phyloP scores from a whole-genome alignment of 441 rosid genomes.

The Adansonia madagascariensis region DNA sequence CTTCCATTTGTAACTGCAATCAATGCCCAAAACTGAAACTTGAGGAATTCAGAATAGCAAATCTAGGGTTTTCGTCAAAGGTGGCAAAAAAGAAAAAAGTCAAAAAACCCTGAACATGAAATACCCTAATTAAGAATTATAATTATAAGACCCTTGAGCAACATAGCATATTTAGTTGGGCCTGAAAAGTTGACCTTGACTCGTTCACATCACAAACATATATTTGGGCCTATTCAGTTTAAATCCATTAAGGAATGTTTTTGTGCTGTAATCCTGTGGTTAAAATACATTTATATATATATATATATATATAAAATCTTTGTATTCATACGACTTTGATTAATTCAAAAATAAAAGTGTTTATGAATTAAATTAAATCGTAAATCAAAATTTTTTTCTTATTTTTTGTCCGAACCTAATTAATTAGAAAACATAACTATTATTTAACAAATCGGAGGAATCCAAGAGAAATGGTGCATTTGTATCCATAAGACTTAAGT shows the following conservation, averaged over 20 bases:
- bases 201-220: not conserved
- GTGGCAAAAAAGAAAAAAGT: not conserved
- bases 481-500: too few species aligned
- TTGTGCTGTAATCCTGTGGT: not conserved
- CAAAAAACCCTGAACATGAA: not conserved
- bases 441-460: too few species aligned
- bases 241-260: not conserved
- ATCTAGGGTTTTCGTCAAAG: not conserved
- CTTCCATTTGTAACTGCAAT: constrained; percentile 56
- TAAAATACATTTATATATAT: too few species aligned
- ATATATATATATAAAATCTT: too few species aligned
- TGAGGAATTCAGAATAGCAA: not conserved
- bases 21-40: not conserved
- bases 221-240: not conserved
- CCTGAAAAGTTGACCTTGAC: not conserved
- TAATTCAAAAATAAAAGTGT: too few species aligned
- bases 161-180: not conserved
- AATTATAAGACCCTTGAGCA: not conserved
- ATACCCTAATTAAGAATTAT: not conserved
- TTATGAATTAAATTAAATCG: too few species aligned
- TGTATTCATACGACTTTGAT: too few species aligned
- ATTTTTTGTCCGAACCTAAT: too few species aligned
- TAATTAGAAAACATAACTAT: too few species aligned
- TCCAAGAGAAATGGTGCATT: too few species aligned
- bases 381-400: too few species aligned